Percentiles rank a stretch among this genome's conserved stretches.
Evolutionary conservation across 768 basidiomycete species (phyloP).

Genomic region (Pulveroboletus sp.): DNA sequence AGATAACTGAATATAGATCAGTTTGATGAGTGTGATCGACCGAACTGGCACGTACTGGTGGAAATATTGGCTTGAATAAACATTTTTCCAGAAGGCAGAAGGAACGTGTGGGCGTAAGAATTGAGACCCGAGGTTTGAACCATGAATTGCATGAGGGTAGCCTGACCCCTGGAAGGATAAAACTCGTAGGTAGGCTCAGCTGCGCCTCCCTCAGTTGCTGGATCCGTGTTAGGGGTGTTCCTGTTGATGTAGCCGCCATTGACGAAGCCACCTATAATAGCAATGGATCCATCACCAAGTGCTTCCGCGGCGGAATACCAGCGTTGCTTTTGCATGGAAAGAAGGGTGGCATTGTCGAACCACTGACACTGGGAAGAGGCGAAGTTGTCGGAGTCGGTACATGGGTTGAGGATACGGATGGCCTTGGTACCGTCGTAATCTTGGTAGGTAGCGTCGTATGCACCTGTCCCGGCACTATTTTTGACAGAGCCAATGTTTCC

Average conservation of each 20-base stretch:
- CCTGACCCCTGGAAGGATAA: constrained; percentile 57
- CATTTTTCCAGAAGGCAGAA: constrained; percentile 73
- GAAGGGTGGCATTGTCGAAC: constrained; percentile 61
- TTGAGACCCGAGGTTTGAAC: constrained; percentile 70
- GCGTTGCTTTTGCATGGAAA: constrained; percentile 62
- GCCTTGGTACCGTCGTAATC: constrained; percentile 78
- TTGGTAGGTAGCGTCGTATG: constrained; percentile 63
- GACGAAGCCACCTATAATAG: constrained; percentile 76
- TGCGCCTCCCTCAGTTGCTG: constrained; percentile 56
- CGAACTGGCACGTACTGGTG: constrained; percentile 16
- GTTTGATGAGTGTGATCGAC: neutral
- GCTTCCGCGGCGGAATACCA: constrained; percentile 81
- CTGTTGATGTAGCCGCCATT: constrained; percentile 78
- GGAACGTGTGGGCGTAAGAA: constrained; percentile 67
- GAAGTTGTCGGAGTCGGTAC: constrained; percentile 47
- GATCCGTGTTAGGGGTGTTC: constrained; percentile 66
- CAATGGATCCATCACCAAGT: constrained; percentile 70
- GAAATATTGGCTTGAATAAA: constrained; percentile 74
- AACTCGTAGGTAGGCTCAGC: constrained; percentile 84
- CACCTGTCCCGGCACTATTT: constrained; percentile 43
- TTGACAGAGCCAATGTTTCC: constrained; percentile 52
- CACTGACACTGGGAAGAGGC: constrained; percentile 53
- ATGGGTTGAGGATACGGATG: constrained; percentile 81
- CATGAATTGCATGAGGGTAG: constrained; percentile 62
- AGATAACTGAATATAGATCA: constrained; percentile 34